Evolutionary conservation across 1,139 yeast species (phyloP).

Genomic region (Suhomyces kunorum): DNA sequence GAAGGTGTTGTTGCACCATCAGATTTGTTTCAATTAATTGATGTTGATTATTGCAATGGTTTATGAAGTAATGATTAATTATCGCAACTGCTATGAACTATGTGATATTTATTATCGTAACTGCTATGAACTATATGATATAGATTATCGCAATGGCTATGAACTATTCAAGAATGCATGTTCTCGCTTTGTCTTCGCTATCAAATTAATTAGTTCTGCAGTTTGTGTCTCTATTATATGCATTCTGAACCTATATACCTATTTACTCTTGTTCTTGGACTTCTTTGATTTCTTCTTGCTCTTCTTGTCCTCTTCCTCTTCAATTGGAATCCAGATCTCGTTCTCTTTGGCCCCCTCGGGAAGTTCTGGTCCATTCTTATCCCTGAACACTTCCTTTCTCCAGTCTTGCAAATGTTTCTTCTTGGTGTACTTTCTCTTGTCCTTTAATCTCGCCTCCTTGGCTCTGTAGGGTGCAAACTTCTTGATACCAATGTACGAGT

Average conservation of each 20-base stretch:
- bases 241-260: background rate
- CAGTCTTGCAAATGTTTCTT: conserved; percentile 82
- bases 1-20: conserved; percentile 2
- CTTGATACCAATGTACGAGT: conserved; percentile 82
- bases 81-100: no score
- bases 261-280: conserved; percentile 3
- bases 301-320: conserved; percentile 13
- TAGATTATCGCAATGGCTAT: background rate
- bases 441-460: conserved; percentile 69
- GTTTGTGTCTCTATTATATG: background rate
- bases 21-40: background rate
- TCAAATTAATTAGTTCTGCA: no score
- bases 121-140: background rate
- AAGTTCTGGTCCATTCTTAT: conserved; percentile 56
- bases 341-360: conserved; percentile 35
- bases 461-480: conserved; percentile 93
- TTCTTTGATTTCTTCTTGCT: conserved; percentile 12
- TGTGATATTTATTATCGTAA: no score
- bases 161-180: background rate
- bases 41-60: background rate
- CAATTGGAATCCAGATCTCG: conserved; percentile 42
- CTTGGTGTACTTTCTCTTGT: conserved; percentile 81
- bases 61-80: background rate
- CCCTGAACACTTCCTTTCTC: conserved; percentile 79
- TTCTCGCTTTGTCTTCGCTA: no score